A percentile compares a stretch with the other conserved stretches of the same genome.
phyloP scores from a whole-genome alignment of 306 rosid species.

The Ormosia semicastrata region DNA sequence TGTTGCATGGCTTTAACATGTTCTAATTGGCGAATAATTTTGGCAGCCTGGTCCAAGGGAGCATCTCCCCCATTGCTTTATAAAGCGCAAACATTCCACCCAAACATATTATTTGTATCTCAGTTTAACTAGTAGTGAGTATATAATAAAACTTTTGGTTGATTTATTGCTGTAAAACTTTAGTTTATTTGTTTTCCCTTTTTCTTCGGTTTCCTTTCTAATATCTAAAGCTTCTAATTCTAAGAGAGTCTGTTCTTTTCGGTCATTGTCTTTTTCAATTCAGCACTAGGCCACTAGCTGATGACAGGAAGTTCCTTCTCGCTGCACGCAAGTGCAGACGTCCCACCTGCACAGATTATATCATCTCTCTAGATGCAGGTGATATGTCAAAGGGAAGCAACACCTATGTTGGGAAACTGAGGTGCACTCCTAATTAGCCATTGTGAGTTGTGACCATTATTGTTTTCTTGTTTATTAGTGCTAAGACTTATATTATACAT shows the following conservation, averaged over 20 bases:
- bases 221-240: conserved; percentile 7
- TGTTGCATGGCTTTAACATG: conserved; percentile 5
- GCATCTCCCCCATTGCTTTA: conserved; percentile 74
- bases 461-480: neutral
- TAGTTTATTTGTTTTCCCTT: neutral
- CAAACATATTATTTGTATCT: conserved; percentile 84
- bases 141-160: conserved; percentile 2
- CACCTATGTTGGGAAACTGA: conserved; percentile 81
- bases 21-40: conserved; percentile 17
- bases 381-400: conserved; percentile 89
- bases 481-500: neutral
- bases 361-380: conserved; percentile 67
- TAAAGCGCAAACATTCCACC: conserved; percentile 79
- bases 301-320: conserved; percentile 92
- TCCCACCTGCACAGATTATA: conserved; percentile 85
- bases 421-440: conserved; percentile 45
- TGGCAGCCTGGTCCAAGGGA: conserved; percentile 99
- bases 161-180: neutral
- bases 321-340: conserved; percentile 95
- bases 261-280: conserved; percentile 13
- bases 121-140: conserved; percentile 65
- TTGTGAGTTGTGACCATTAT: neutral
- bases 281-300: conserved; percentile 72
- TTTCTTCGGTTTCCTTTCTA: conserved; percentile 16
- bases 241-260: neutral